Conservation (phyloP, 371 early-diverging fungal species). For the Blastocladiella emersonii region DNA sequence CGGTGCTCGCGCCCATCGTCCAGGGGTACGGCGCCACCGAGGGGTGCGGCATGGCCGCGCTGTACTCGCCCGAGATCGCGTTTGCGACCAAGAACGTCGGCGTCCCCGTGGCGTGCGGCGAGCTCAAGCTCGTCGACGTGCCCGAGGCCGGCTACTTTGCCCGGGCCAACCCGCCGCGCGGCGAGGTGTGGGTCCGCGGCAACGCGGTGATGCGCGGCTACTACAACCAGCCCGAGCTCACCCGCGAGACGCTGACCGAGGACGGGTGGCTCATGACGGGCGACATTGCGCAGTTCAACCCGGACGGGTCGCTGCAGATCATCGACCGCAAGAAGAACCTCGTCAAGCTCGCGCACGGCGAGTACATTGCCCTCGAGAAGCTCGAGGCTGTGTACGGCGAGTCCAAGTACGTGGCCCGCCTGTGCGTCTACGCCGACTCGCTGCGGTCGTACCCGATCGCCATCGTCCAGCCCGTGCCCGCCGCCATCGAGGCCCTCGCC, state of each 20-base stretch:
- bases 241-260: constrained; percentile 23
- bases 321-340: constrained; percentile 79
- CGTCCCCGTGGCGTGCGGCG: constrained; percentile 62
- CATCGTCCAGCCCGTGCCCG: constrained; percentile 9
- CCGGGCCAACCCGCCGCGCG: constrained; percentile 55
- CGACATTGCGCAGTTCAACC: constrained; percentile 73
- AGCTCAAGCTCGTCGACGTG: constrained; percentile 80
- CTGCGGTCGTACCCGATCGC: constrained; percentile 9
- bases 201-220: constrained; percentile 60
- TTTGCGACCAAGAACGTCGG: constrained; percentile 41
- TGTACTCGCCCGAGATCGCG: constrained; percentile 16
- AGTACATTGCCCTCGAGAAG: constrained; percentile 86
- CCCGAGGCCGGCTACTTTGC: constrained; percentile 61
- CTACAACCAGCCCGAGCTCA: constrained; percentile 45
- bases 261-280: constrained; percentile 92
- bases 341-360: constrained; percentile 83
- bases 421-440: constrained; percentile 52
- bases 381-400: constrained; percentile 86
- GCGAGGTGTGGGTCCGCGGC: constrained; percentile 83
- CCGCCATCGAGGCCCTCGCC: constrained; percentile 13
- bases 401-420: constrained; percentile 55
- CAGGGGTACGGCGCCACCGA: constrained; percentile 79
- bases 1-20: constrained; percentile 67
- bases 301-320: constrained; percentile 51
- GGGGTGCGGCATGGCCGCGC: constrained; percentile 17